A percentile compares a stretch with the other conserved stretches of the same genome.
Conservation (phyloP, 2,329 filamentous ascomycete species). For the Cadophora malorum region DNA sequence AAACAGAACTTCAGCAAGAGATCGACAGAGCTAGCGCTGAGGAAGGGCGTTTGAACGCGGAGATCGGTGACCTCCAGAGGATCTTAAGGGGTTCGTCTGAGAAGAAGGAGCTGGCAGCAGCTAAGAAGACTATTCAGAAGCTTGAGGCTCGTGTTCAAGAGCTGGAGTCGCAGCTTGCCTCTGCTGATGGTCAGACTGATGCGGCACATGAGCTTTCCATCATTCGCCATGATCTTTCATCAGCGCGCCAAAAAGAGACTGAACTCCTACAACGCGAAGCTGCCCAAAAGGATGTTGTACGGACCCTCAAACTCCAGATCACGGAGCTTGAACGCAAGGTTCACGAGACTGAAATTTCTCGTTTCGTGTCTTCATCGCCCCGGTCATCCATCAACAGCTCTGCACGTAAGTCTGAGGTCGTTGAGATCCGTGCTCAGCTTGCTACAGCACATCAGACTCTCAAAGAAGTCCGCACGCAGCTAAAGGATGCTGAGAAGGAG, state of each 20-base stretch:
- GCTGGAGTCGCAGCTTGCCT: slow-evolving; percentile 49
- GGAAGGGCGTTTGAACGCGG: slow-evolving; percentile 65
- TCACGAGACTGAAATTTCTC: slow-evolving; percentile 66
- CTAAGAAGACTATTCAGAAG: slow-evolving; percentile 68
- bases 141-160: slow-evolving; percentile 63
- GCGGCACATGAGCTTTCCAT: slow-evolving; percentile 61
- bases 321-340: slow-evolving; percentile 71
- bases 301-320: slow-evolving; percentile 68
- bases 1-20: slow-evolving; percentile 69
- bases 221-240: slow-evolving; percentile 67
- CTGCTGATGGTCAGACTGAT: slow-evolving; percentile 50
- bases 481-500: slow-evolving; percentile 55
- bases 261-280: slow-evolving; percentile 70
- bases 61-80: slow-evolving; percentile 60
- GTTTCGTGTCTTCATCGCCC: slow-evolving; percentile 53
- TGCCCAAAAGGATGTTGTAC: slow-evolving; percentile 66
- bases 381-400: slow-evolving; percentile 58
- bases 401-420: slow-evolving; percentile 61
- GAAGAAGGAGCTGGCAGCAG: slow-evolving; percentile 52
- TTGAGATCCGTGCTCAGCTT: slow-evolving; percentile 65
- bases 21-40: slow-evolving; percentile 70
- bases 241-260: slow-evolving; percentile 68
- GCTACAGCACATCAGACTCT: slow-evolving; percentile 64
- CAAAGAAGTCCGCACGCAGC: slow-evolving; percentile 59
- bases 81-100: slow-evolving; percentile 44